phyloP scores from a whole-genome alignment of 1,284 basidiomycete species.

The Puccinia coronata region DNA sequence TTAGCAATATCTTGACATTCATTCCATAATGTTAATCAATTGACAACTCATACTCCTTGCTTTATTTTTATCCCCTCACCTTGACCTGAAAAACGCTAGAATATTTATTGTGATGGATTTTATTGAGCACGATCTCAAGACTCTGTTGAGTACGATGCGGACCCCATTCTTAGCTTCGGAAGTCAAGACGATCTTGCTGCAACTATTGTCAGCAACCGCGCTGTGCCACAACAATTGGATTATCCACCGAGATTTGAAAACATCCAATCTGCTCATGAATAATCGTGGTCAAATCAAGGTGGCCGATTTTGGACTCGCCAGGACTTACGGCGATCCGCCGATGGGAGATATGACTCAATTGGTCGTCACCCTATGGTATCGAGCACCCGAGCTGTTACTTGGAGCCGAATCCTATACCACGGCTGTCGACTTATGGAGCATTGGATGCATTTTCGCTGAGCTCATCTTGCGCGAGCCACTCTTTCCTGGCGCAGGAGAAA shows the following conservation, averaged over 20 bases:
- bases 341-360: slow-evolving; percentile 93
- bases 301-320: slow-evolving; percentile 94
- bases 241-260: slow-evolving; percentile 94
- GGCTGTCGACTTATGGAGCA: slow-evolving; percentile 97
- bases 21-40: slow-evolving; percentile 55
- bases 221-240: slow-evolving; percentile 97
- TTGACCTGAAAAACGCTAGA: slow-evolving; percentile 62
- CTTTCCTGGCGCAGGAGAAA: slow-evolving; percentile 91
- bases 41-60: neutral
- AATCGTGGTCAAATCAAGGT: slow-evolving; percentile 98
- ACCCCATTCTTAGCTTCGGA: slow-evolving; percentile 94
- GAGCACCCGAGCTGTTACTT: slow-evolving; percentile 88
- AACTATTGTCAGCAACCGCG: slow-evolving; percentile 86
- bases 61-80: neutral
- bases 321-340: slow-evolving; percentile 93
- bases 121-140: slow-evolving; percentile 98
- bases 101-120: slow-evolving; percentile 99
- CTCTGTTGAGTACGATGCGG: slow-evolving; percentile 87
- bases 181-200: slow-evolving; percentile 92
- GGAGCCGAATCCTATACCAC: slow-evolving; percentile 96
- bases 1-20: neutral
- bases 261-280: slow-evolving; percentile 96
- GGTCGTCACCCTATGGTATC: slow-evolving; percentile 98
- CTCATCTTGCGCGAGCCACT: slow-evolving; percentile 88
- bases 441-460: slow-evolving; percentile 99